Evolutionary conservation across 2,329 filamentous ascomycete genomes (phyloP).

Genomic region (Neofusicoccum parvum): DNA sequence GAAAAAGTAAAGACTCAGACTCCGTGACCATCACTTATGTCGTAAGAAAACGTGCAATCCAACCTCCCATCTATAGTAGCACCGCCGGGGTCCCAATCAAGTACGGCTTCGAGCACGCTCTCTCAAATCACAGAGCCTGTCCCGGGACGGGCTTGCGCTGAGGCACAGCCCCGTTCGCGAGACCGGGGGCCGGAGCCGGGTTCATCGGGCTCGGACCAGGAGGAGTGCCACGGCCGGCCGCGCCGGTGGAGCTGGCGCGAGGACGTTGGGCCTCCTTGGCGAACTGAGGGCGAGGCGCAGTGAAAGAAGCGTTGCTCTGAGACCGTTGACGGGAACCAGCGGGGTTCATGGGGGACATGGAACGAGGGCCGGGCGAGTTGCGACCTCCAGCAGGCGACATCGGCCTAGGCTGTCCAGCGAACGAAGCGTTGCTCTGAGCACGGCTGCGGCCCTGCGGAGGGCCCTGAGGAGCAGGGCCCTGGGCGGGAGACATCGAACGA

Average conservation of each 20-base stretch:
- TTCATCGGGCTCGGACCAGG: conserved; percentile 43
- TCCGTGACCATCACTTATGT: conserved; percentile 16
- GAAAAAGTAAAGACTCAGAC: background rate
- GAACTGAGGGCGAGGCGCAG: conserved; percentile 22
- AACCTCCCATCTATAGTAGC: conserved; percentile 8
- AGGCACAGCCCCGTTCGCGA: conserved; percentile 32
- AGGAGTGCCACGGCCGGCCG: conserved; percentile 29
- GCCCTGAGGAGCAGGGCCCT: conserved; percentile 44
- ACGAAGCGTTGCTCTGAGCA: conserved; percentile 42
- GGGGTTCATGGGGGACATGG: conserved; percentile 43
- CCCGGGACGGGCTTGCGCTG: conserved; percentile 52
- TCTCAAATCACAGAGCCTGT: conserved; percentile 41
- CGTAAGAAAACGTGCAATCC: conserved; percentile 14
- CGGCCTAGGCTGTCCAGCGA: conserved; percentile 29
- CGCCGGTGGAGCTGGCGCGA: conserved; percentile 36
- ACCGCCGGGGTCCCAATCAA: background rate
- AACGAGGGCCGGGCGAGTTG: conserved; percentile 49
- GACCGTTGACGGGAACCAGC: conserved; percentile 33
- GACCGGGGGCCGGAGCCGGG: conserved; percentile 27
- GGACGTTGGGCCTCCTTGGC: conserved; percentile 28
- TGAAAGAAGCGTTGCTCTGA: conserved; percentile 42
- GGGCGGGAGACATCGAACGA: conserved; percentile 25
- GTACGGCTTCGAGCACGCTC: background rate
- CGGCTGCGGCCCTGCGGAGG: conserved; percentile 30
- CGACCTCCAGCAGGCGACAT: conserved; percentile 50